Evolutionary conservation across 129 eudicot genomes (phyloP), one percentile per base, ranked within the genome.

Genomic region (Dittrichia graveolens): DNA sequence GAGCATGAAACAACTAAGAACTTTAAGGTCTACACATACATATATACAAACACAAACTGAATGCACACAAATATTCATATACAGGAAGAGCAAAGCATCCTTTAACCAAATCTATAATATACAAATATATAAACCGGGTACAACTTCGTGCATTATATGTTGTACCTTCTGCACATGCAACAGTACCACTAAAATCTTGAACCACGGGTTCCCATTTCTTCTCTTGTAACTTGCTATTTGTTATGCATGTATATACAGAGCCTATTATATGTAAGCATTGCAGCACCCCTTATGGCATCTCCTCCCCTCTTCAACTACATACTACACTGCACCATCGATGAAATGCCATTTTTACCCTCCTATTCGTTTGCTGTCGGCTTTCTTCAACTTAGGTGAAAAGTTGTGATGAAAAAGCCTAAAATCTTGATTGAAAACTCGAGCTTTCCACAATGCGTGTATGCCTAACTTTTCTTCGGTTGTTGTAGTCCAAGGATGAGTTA

Each of bases 321-420:
- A 47, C 35, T 61, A 60, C 48, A 3, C 24, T 70, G 52, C 69
- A 59, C 65, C 58, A 69, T 44, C 10, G 40, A 4, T 15, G 69
- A 69, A 59, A 77, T 61, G 72, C 10, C 77, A 50, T 7, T 34
- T 76, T 76, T 53, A 39, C 82, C 65, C 69, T 78, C 77, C 77
- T 78, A 40, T n/a, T 62, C 34, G 48, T 60, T 53, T 11, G 52
- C 44, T 44, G 54, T 70, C 47, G 5, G 38, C 60, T 45, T 53
- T 78, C 52, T 15, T 66, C 74, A 65, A 45, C 80, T 75, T 65
- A 37, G 13, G 48, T 31, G 9, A 56, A 43, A 75, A 34, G 39
- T 57, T 42, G 13, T 34, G 55, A 67, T 56, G 34, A 24, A 75
- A 59, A 39, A 72, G 13, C 40, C 48, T 24, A 24, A 16, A 24